phyloP scores from a whole-genome alignment of 805 yeast genomes.

The Hanseniaspora valbyensis region DNA sequence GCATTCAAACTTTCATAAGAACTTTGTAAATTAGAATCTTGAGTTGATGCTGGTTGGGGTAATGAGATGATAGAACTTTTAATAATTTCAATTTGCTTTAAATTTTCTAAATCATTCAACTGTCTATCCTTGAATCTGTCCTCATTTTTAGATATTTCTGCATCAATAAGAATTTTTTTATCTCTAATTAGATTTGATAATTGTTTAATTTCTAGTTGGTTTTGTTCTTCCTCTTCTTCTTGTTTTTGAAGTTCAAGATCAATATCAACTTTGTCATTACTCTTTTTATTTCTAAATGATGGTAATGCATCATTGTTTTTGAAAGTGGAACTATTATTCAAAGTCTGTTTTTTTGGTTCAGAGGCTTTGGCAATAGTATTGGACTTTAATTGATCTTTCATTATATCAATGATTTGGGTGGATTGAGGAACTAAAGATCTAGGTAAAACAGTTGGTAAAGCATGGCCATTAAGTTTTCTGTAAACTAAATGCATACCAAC shows the following conservation, averaged over 20 bases:
- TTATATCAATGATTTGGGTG: slow-evolving; percentile 55
- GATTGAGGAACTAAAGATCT: slow-evolving; percentile 87
- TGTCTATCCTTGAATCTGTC: slow-evolving; percentile 30
- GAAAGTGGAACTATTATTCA: slow-evolving; percentile 36
- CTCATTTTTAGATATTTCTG: slow-evolving; percentile 29
- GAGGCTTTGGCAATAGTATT: slow-evolving; percentile 16
- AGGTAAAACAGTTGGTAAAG: slow-evolving; percentile 72
- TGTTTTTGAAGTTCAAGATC: slow-evolving; percentile 15
- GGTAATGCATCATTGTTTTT: slow-evolving; percentile 71
- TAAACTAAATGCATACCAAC: slow-evolving; percentile 96
- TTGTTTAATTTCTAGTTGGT: slow-evolving; percentile 31
- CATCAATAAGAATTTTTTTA: slow-evolving; percentile 53
- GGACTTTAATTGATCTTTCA: slow-evolving; percentile 43
- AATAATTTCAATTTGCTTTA: slow-evolving; percentile 50
- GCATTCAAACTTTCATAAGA: slow-evolving; percentile 57
- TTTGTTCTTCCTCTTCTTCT: slow-evolving; percentile 22
- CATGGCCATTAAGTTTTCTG: slow-evolving; percentile 76
- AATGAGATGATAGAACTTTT: slow-evolving; percentile 46
- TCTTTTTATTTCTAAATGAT: slow-evolving; percentile 53
- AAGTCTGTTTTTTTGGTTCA: slow-evolving; percentile 18
- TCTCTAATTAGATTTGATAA: slow-evolving; percentile 59
- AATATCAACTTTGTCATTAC: slow-evolving; percentile 22
- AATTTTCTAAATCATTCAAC: slow-evolving; percentile 28
- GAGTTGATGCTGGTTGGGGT: slow-evolving; percentile 26
- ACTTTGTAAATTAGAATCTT: slow-evolving; percentile 36